Evolutionary conservation across 805 yeast genomes (phyloP).

Genomic region (Wickerhamiella sergipiensis): DNA sequence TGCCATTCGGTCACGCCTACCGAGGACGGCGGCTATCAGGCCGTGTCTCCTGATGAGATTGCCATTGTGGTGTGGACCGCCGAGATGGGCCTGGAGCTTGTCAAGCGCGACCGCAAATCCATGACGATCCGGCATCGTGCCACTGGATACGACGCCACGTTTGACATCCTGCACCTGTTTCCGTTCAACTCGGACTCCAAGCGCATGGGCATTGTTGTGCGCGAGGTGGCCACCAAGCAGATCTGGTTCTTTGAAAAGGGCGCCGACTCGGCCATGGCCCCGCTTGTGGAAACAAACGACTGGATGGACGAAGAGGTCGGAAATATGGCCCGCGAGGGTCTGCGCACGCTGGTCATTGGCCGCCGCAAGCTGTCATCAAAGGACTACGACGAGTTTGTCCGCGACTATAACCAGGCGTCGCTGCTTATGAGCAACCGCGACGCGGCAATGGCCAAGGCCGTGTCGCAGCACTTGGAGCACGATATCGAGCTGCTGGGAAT

Average conservation of each 20-base stretch:
- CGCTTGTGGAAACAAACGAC: constrained; percentile 71
- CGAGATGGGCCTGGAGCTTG: constrained; percentile 64
- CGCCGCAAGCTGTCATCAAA: constrained; percentile 50
- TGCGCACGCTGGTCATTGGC: constrained; percentile 90
- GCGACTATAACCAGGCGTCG: constrained; percentile 57
- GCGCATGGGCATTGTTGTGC: constrained; percentile 85
- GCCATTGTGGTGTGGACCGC: constrained; percentile 93
- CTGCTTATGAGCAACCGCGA: constrained; percentile 74
- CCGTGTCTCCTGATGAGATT: constrained; percentile 97
- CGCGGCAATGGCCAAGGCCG: constrained; percentile 49
- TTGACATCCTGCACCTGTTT: constrained; percentile 65
- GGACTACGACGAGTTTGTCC: constrained; percentile 47
- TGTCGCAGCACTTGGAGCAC: constrained; percentile 58
- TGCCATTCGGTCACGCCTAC: constrained; percentile 98
- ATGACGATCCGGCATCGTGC: constrained; percentile 54
- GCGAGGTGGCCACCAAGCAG: constrained; percentile 43
- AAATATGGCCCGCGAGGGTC: constrained; percentile 96
- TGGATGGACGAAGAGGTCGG: constrained; percentile 98
- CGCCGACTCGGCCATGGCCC: constrained; percentile 88
- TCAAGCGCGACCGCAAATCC: constrained; percentile 68
- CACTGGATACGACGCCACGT: constrained; percentile 35
- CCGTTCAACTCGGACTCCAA: constrained; percentile 95
- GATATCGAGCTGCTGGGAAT: constrained; percentile 79
- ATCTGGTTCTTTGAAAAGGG: constrained; percentile 85
- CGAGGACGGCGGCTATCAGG: constrained; percentile 69